Conservation (phyloP, 192 early-diverging fungal genomes). For the Chytriomyces hyalinus region DNA sequence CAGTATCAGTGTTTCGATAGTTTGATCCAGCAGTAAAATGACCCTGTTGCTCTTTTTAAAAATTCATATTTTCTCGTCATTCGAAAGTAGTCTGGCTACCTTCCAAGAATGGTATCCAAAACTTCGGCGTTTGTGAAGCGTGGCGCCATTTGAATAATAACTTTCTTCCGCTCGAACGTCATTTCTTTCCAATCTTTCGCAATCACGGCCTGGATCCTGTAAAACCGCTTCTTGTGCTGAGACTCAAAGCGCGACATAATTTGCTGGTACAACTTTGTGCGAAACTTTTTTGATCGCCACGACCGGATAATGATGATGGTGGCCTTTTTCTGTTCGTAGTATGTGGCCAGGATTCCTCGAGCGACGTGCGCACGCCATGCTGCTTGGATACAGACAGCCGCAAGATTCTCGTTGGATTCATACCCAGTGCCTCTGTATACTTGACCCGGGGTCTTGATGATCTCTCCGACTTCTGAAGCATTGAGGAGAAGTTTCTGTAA, state of each 20-base stretch:
- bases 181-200: constrained; percentile 23
- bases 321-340: constrained; percentile 8
- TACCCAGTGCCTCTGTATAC: constrained; percentile 19
- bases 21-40: constrained; percentile 13
- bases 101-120: constrained; percentile 31
- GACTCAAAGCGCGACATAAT: constrained; percentile 26
- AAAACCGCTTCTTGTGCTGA: constrained; percentile 33
- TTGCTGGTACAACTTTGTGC: constrained; percentile 4
- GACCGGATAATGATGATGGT: constrained; percentile 8
- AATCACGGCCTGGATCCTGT: constrained; percentile 13
- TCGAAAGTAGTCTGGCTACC: constrained; percentile 1
- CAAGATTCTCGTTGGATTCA: background rate
- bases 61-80: background rate
- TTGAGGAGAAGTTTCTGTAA: constrained; percentile 19
- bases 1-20: constrained; percentile 12
- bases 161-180: background rate
- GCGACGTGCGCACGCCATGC: background rate
- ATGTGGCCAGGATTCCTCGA: constrained; percentile 3
- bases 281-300: constrained; percentile 22
- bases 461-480: constrained; percentile 5
- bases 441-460: constrained; percentile 30
- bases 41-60: background rate
- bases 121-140: constrained; percentile 9
- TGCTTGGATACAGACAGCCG: constrained; percentile 29
- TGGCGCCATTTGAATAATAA: constrained; percentile 25